Evolutionary conservation across 345 rosid genomes (phyloP).

Genomic region (Boechera retrofracta): DNA sequence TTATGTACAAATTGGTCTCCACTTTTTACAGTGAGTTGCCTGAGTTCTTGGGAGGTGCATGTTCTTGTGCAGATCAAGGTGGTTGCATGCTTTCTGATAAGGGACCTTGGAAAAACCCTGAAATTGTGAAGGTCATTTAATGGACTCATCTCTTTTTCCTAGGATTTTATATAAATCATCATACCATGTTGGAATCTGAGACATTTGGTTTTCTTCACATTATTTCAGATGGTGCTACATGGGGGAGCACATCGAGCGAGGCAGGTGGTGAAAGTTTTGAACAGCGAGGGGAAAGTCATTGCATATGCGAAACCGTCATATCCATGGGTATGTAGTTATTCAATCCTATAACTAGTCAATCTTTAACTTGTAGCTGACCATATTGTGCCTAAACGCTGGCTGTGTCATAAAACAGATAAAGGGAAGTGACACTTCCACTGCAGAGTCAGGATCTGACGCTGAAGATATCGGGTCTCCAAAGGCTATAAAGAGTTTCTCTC

Average conservation of each 20-base stretch:
- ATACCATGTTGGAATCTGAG: slow-evolving; percentile 10
- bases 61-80: slow-evolving; percentile 48
- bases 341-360: not conserved
- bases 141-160: not conserved
- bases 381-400: slow-evolving; percentile 2
- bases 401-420: slow-evolving; percentile 57
- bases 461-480: slow-evolving; percentile 95
- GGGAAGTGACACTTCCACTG: slow-evolving; percentile 98
- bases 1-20: slow-evolving; percentile 1
- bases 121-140: slow-evolving; percentile 43
- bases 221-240: slow-evolving; percentile 77
- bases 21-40: slow-evolving; percentile 41
- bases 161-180: not conserved
- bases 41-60: slow-evolving; percentile 50
- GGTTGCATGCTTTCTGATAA: slow-evolving; percentile 50
- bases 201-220: slow-evolving; percentile 28
- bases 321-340: slow-evolving; percentile 59
- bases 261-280: slow-evolving; percentile 90
- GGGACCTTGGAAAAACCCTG: slow-evolving; percentile 51
- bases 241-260: slow-evolving; percentile 78
- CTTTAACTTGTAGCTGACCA: not conserved
- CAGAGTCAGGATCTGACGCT: slow-evolving; percentile 99
- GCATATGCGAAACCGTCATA: slow-evolving; percentile 87
- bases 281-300: slow-evolving; percentile 86
- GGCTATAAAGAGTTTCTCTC: slow-evolving; percentile 83